Evolutionary conservation across 257 asterid species (phyloP), one percentile per base, ranked within the genome.

Genomic region (Solanum appendiculatum): DNA sequence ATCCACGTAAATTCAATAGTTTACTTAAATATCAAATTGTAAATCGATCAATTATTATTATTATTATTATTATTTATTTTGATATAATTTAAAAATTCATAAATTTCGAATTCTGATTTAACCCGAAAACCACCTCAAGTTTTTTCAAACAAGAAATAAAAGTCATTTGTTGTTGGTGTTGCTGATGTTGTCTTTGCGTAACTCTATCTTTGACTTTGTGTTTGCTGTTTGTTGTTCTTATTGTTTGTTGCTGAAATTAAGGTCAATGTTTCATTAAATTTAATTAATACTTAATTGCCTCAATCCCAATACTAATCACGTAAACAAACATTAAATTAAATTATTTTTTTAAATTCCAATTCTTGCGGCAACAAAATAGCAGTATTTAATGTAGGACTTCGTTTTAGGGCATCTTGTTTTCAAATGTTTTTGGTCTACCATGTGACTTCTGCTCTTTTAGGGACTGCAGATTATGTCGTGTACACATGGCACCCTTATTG

Each of bases 371-470:
- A 87, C 85, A 74, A 86, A 86, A 81, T 77, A 86, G 90, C 92
- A 25, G 69, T 73, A 82, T 68, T 66, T 60, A 90, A 81, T 89
- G 83, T 86, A 74, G 25, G 82, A 83, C 87, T 88, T 48, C 54
- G 89, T 87, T 72, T 69, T 11, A 89, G 86, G 56, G 51, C 85
- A 25, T 74, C 70, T 85, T 75, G 89, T 25, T 86, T 72, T 87
- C 85, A 80, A 80, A 80, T 80, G 85, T 80, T 80, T 69, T 89
- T 88, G 95, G 93, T 91, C 91, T 89, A 90, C 91, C 94, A 91
- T 88, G 94, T 92, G 94, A 92, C 93, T 86, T 73, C 29, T 92
- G 98, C 90, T 89, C 89, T 84, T 84, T 68, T 64, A 60, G 77
- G 77, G 58, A 63, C 92, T 83, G 78, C 92, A 82, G 25, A 44